phyloP scores from a whole-genome alignment of 2,329 filamentous ascomycete genomes.

The Fusarium cicatricum region DNA sequence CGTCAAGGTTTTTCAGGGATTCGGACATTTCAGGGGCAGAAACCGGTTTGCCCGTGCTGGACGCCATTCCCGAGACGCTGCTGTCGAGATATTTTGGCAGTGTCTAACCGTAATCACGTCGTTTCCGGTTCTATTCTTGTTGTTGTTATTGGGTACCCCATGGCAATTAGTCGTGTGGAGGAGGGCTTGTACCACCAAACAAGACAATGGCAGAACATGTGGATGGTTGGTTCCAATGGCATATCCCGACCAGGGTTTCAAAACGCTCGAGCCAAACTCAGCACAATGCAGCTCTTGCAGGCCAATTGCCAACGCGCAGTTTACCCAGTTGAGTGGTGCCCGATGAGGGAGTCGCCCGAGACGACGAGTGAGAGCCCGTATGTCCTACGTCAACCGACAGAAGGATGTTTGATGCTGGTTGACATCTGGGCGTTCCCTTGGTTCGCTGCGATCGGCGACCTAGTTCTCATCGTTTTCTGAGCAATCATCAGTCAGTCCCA shows the following conservation, averaged over 20 bases:
- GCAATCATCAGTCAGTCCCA: background rate
- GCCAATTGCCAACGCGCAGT: constrained; percentile 11
- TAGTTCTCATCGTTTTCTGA: background rate
- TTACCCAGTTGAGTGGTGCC: constrained; percentile 8
- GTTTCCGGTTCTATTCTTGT: no score
- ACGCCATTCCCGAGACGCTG: constrained; percentile 28
- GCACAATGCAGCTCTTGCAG: constrained; percentile 9
- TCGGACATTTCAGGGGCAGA: constrained; percentile 21
- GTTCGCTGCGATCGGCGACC: constrained; percentile 8
- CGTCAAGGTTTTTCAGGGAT: constrained; percentile 23
- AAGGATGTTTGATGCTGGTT: constrained; percentile 14
- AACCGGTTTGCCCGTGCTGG: constrained; percentile 17
- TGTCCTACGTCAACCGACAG: background rate
- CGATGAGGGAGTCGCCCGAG: constrained; percentile 34
- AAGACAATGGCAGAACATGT: background rate
- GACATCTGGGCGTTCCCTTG: constrained; percentile 1
- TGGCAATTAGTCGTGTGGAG: no score
- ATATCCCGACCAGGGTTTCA: constrained; percentile 11
- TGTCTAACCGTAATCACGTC: no score
- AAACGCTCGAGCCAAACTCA: constrained; percentile 31
- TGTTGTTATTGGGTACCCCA: no score
- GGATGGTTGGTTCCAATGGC: constrained; percentile 1
- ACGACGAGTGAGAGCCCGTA: constrained; percentile 1
- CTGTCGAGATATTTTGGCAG: constrained; percentile 7
- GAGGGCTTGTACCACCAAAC: background rate